Evolutionary conservation across 257 asterid genomes (phyloP).

Genomic region (Solanum appendiculatum): DNA sequence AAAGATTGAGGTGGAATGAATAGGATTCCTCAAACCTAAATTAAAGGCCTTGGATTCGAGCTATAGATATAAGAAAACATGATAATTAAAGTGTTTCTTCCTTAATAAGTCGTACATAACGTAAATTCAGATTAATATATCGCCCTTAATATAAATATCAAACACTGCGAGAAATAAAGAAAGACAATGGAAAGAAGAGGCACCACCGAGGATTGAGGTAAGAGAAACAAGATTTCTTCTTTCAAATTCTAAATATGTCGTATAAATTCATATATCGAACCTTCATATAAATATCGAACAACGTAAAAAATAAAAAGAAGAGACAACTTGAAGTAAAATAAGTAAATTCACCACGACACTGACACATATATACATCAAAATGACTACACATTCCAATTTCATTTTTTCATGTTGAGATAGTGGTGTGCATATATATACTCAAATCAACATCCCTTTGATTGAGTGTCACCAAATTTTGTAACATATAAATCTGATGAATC

Average conservation of each 20-base stretch:
- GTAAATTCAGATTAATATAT: not conserved
- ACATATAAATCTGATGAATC: not conserved
- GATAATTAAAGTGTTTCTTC: not conserved
- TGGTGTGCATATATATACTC: not conserved
- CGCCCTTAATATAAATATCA: no score
- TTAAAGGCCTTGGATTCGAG: not conserved
- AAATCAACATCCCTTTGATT: not conserved
- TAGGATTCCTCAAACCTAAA: not conserved
- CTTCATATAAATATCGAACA: not conserved
- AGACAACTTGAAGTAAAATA: not conserved
- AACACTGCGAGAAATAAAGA: not conserved
- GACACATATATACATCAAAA: not conserved
- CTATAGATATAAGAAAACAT: not conserved
- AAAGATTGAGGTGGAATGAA: not conserved
- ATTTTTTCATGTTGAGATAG: not conserved
- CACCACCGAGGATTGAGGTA: not conserved
- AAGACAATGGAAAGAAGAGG: not conserved
- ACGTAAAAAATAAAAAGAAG: not conserved
- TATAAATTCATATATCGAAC: not conserved
- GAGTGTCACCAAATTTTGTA: not conserved
- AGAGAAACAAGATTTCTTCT: not conserved
- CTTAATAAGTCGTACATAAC: not conserved
- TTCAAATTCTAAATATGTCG: no score
- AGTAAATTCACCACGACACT: slow-evolving; percentile 2
- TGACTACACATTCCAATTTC: not conserved